phyloP scores from a whole-genome alignment of 129 eudicot genomes.

The Artemisia annua region DNA sequence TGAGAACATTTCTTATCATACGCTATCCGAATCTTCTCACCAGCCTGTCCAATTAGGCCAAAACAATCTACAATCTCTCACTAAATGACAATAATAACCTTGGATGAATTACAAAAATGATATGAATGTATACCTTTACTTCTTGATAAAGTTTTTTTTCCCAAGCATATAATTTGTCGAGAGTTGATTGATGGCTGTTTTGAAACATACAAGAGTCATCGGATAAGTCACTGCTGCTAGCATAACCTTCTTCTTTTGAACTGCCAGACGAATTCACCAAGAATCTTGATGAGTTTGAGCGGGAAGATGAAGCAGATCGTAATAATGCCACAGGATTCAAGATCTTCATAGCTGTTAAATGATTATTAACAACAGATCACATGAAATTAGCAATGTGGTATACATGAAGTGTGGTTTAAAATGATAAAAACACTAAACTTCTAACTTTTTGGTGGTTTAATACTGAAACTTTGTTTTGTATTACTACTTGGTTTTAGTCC shows the following conservation, averaged over 20 bases:
- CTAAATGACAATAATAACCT: slow-evolving; percentile 16
- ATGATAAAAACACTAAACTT: too few species aligned
- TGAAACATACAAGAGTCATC: slow-evolving; percentile 67
- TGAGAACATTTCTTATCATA: slow-evolving; percentile 88
- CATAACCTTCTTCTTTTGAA: slow-evolving; percentile 70
- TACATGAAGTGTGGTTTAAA: too few species aligned
- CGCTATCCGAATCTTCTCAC: slow-evolving; percentile 81
- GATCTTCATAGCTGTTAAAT: slow-evolving; percentile 69
- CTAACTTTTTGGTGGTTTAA: too few species aligned
- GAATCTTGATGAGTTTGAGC: slow-evolving; percentile 87
- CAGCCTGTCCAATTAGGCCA: slow-evolving; percentile 53
- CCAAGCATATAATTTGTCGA: slow-evolving; percentile 83
- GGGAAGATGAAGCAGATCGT: slow-evolving; percentile 93
- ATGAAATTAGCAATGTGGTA: not conserved
- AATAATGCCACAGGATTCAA: slow-evolving; percentile 89
- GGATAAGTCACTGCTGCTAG: slow-evolving; percentile 72
- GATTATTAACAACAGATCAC: not conserved
- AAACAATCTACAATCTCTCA: slow-evolving; percentile 4
- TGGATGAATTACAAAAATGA: not conserved
- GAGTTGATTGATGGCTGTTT: slow-evolving; percentile 84
- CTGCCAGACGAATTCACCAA: slow-evolving; percentile 47
- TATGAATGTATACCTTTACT: slow-evolving; percentile 67
- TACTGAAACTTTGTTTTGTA: too few species aligned
- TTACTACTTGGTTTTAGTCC: too few species aligned
- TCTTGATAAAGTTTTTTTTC: slow-evolving; percentile 95